Percentiles rank a stretch among this genome's conserved stretches.
These are phyloP conservation scores for Brassica incana DNA, from an alignment of 345 rosid species.

Conservation along the genomic window DNA sequence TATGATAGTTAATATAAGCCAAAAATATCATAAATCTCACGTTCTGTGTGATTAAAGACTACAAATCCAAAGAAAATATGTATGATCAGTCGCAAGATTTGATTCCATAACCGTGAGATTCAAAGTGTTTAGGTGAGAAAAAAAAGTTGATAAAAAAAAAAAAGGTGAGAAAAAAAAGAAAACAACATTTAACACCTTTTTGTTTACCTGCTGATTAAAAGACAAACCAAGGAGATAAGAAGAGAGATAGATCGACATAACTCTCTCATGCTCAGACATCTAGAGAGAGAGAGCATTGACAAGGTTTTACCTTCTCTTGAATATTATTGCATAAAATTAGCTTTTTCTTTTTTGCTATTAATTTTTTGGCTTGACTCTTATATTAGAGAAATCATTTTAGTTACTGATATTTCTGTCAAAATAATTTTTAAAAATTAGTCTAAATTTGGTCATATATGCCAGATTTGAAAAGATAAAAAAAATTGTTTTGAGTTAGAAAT, in stretches of 20 bases:
- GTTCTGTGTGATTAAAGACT: conserved; percentile 2
- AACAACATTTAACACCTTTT: neutral
- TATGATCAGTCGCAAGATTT: neutral
- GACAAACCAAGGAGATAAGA: conserved; percentile 6
- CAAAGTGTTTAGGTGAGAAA: conserved; percentile 23
- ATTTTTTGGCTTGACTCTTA: conserved; percentile 9
- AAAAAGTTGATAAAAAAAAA: neutral
- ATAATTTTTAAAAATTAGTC: neutral
- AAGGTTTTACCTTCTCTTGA: conserved; percentile 25
- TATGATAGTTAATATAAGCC: neutral
- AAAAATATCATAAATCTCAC: neutral
- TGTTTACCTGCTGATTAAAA: conserved; percentile 20
- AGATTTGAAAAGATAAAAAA: neutral
- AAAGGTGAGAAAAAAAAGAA: neutral
- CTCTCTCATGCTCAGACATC: conserved; percentile 11
- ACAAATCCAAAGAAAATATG: neutral
- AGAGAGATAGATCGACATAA: conserved; percentile 11
- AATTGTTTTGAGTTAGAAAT: neutral
- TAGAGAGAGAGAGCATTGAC: conserved; percentile 20
- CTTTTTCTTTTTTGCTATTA: neutral
- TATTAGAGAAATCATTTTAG: conserved; percentile 4
- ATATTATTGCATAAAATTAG: neutral
- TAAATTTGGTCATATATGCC: conserved; percentile 5
- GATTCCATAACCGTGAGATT: conserved; percentile 4
- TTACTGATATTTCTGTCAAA: neutral